A percentile compares a stretch with the other conserved stretches of the same genome.
These are phyloP conservation scores for Suhomyces panamericanus DNA, from an alignment of 1,139 yeast genomes.

Conservation along the genomic window DNA sequence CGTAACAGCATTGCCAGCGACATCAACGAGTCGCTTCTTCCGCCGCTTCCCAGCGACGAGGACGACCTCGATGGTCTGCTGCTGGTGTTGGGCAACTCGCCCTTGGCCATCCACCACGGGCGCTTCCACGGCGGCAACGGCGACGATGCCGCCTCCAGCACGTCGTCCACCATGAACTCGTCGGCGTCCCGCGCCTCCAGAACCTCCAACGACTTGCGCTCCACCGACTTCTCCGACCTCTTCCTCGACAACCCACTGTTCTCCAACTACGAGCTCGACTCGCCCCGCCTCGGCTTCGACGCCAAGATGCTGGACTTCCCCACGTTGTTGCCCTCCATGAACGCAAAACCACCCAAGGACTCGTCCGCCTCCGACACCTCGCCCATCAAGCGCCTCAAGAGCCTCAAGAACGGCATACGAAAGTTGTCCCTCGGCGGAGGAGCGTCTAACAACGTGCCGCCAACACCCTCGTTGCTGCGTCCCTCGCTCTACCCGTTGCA, in stretches of 20 bases:
- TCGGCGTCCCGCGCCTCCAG: conserved; percentile 6
- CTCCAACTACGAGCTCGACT: conserved; percentile 21
- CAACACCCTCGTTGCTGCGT: conserved; percentile 13
- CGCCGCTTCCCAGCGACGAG: conserved; percentile 38
- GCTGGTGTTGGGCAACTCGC: conserved; percentile 21
- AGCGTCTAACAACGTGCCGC: conserved; percentile 5
- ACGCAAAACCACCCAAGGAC: neutral
- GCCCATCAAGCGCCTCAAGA: conserved; percentile 37
- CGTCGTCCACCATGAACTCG: conserved; percentile 4
- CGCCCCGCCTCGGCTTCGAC: conserved; percentile 20
- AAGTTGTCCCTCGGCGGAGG: conserved; percentile 30
- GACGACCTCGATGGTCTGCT: conserved; percentile 10
- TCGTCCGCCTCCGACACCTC: conserved; percentile 19
- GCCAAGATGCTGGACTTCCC: conserved; percentile 17
- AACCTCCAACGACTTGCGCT: conserved; percentile 8
- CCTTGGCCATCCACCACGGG: conserved; percentile 18
- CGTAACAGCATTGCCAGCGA: conserved; percentile 1
- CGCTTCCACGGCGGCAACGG: conserved; percentile 19
- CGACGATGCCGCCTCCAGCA: conserved; percentile 8
- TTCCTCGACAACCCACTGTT: conserved; percentile 13
- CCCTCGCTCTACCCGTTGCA: conserved; percentile 27
- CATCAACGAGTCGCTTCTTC: conserved; percentile 20
- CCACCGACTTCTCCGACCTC: conserved; percentile 15
- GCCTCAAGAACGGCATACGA: conserved; percentile 40
- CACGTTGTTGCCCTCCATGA: conserved; percentile 12